Evolutionary conservation across 495 filamentous ascomycete genomes (phyloP), one percentile per base, ranked within the genome.

Genomic region (Podospora conica): DNA sequence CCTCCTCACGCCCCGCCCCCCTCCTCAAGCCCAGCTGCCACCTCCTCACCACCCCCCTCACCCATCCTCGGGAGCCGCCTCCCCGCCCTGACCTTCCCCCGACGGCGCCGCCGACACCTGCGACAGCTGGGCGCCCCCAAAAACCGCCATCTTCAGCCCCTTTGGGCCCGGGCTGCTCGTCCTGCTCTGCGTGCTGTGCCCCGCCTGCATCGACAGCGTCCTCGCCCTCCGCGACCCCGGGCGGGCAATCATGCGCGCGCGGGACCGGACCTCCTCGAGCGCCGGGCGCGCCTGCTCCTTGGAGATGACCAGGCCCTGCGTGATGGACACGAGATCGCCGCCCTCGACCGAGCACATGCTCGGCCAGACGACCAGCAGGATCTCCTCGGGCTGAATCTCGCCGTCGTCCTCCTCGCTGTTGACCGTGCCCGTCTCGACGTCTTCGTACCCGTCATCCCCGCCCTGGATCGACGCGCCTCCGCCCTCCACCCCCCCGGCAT

Each of bases 331-430:
- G 25, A 76, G 68, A 23, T 76, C 75, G 29, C 75, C 75, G 55
- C 61, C 67, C 68, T 77, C 75, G 58, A 77, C 75, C 22, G 71
- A 71, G 65, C 75, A 77, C 74, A 77, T 77, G 69, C 70, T 73
- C 4, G 75, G 75, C 75, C 75, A 77, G 27, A 77, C 75, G 2
- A 77, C 75, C 1, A 77, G 67, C 18, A 77, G 56, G 55, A 77
- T 77, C 64, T 77, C 73, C 20, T 77, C 74, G 0, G 75, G 75
- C 28, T 77, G 74, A 21, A 77, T 68, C 56, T 76, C 74, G 21
- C 68, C 70, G 0, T 75, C 68, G 21, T 53, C 67, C n/a, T 60
- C 55, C 2, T 59, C 64, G 7, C 23, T 27, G 55, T 57, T 9
- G 23, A 57, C 3, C 3, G 23, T 57, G 55, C 23, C n/a, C 6